Conservation (phyloP, 2,329 filamentous ascomycete genomes). For the Erysiphe pulchra region DNA sequence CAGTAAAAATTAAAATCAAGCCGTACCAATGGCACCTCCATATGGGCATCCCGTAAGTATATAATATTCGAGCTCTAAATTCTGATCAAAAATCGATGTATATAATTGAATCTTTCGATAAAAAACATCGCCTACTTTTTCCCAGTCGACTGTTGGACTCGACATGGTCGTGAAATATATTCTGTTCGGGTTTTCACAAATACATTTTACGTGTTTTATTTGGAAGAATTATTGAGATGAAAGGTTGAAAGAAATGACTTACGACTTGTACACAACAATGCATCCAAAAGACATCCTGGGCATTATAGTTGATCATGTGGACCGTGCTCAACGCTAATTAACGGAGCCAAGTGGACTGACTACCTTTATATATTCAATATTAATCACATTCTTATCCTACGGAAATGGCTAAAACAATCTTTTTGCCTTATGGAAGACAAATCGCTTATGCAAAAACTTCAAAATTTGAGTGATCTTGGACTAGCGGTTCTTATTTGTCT, state of each 20-base stretch:
- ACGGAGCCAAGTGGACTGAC: too few species aligned
- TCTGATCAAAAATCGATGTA: conserved; percentile 74
- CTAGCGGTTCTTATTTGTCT: conserved; percentile 65
- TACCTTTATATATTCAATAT: too few species aligned
- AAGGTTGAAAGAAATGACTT: too few species aligned
- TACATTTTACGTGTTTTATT: too few species aligned
- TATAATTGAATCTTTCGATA: conserved; percentile 91
- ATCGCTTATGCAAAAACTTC: conserved; percentile 39
- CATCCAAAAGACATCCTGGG: not conserved
- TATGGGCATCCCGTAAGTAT: conserved; percentile 77
- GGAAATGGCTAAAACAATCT: not conserved
- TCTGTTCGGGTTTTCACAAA: too few species aligned
- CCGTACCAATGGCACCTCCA: conserved; percentile 70
- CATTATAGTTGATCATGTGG: not conserved
- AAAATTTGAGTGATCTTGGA: conserved; percentile 65
- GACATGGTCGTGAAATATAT: conserved; percentile 6
- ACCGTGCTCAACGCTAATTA: not conserved
- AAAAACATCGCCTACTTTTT: conserved; percentile 75
- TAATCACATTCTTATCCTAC: too few species aligned
- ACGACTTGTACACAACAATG: not conserved
- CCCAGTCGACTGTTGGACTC: conserved; percentile 47
- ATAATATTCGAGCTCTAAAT: conserved; percentile 87
- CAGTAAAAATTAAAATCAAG: conserved; percentile 1
- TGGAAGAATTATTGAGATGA: too few species aligned
- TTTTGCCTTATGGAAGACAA: conserved; percentile 29